These are phyloP conservation scores for Orbilia javanica DNA, from an alignment of 2,329 filamentous ascomycete species.

Conservation along the genomic window DNA sequence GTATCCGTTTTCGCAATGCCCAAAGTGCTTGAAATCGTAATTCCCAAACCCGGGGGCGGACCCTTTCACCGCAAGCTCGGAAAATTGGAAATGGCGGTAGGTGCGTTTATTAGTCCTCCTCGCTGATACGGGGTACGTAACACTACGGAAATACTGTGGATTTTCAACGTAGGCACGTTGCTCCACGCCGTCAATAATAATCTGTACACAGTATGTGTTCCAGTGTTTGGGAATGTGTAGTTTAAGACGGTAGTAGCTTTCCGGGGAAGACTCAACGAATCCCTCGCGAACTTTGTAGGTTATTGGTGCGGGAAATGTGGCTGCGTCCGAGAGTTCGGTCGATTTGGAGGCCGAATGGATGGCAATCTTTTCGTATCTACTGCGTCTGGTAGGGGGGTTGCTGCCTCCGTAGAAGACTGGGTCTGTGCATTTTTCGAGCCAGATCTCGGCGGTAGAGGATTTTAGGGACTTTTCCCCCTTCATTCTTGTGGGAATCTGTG, in stretches of 20 bases:
- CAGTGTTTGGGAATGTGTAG: slow-evolving; percentile 8
- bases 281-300: slow-evolving; percentile 16
- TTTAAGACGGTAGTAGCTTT: slow-evolving; percentile 15
- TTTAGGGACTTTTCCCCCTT: background rate
- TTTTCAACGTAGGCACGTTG: slow-evolving; percentile 23
- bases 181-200: slow-evolving; percentile 52
- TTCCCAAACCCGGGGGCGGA: slow-evolving; percentile 8
- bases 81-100: slow-evolving; percentile 14
- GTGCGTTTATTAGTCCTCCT: background rate
- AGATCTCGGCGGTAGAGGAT: slow-evolving; percentile 33
- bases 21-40: slow-evolving; percentile 21
- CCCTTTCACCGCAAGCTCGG: slow-evolving; percentile 3
- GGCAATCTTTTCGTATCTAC: background rate
- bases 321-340: slow-evolving; percentile 4
- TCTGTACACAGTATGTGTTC: slow-evolving; percentile 6
- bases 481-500: too few relatives aligned
- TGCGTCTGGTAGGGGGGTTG: background rate
- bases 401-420: background rate
- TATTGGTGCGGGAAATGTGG: background rate
- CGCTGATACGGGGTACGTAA: background rate
- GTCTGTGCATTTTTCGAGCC: slow-evolving; percentile 19
- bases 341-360: slow-evolving; percentile 16
- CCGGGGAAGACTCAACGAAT: slow-evolving; percentile 25
- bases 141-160: background rate
- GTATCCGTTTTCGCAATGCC: slow-evolving; percentile 25